Evolutionary conservation across 495 filamentous ascomycete genomes (phyloP).

Genomic region (Xylaria telfairii): DNA sequence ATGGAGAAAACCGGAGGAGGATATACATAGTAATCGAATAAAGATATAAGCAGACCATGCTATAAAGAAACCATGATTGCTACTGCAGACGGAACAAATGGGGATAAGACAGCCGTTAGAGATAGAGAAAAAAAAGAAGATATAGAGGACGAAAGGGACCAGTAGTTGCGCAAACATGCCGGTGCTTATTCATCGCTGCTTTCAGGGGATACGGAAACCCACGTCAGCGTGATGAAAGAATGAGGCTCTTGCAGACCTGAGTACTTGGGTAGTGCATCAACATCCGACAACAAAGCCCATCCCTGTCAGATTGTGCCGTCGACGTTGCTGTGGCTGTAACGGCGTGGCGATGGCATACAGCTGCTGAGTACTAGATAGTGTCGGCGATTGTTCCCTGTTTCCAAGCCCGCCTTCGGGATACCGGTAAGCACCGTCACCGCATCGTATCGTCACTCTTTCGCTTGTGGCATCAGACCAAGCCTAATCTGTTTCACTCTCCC

Average conservation of each 20-base stretch:
- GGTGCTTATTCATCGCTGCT: slow-evolving; percentile 13
- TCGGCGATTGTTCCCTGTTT: neutral
- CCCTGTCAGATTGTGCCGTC: neutral
- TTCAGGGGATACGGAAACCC: neutral
- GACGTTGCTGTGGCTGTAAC: neutral
- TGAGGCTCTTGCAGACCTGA: slow-evolving; percentile 24
- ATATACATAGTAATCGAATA: neutral
- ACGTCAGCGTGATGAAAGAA: slow-evolving; percentile 1
- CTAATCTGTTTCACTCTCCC: neutral
- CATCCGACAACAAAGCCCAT: neutral
- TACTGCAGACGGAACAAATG: neutral
- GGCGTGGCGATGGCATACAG: neutral
- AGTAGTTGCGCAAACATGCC: neutral
- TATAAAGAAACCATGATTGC: neutral
- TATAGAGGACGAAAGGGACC: neutral
- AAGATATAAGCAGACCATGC: neutral
- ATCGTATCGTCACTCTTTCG: neutral
- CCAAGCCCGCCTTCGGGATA: neutral
- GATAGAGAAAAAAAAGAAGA: neutral
- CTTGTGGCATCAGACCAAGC: neutral
- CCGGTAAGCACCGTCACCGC: neutral
- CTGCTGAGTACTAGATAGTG: slow-evolving; percentile 3
- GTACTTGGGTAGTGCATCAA: neutral
- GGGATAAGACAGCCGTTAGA: neutral
- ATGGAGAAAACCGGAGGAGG: no score